Conservation (phyloP, 306 rosid species). For the Trifolium subterraneum region DNA sequence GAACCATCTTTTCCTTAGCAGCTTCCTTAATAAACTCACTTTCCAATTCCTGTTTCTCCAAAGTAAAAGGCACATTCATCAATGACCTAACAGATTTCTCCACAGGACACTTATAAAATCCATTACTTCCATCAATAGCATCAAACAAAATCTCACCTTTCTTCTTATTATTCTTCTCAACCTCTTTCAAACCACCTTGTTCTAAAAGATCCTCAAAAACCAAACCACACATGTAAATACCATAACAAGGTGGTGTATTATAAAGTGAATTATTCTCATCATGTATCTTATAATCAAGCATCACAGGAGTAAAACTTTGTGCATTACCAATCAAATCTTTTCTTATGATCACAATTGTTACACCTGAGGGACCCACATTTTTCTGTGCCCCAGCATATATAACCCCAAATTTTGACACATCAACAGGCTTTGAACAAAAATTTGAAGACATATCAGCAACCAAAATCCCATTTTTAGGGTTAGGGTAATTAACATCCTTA, state of each 20-base stretch:
- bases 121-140: constrained; percentile 73
- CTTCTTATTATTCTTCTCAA: constrained; percentile 84
- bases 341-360: constrained; percentile 80
- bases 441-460: constrained; percentile 96
- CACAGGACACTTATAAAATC: constrained; percentile 85
- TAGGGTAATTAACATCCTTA: constrained; percentile 65
- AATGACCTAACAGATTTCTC: constrained; percentile 85
- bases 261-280: constrained; percentile 81
- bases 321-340: constrained; percentile 89
- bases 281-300: constrained; percentile 93
- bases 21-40: constrained; percentile 89
- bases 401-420: constrained; percentile 78
- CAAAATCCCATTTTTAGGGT: constrained; percentile 55
- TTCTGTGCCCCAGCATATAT: constrained; percentile 97
- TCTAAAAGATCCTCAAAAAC: constrained; percentile 87
- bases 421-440: constrained; percentile 93
- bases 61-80: constrained; percentile 95
- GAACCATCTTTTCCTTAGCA: constrained; percentile 84
- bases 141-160: constrained; percentile 73
- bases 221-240: constrained; percentile 89
- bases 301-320: constrained; percentile 77
- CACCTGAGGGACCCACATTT: constrained; percentile 96
- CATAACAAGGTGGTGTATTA: constrained; percentile 86
- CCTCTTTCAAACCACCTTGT: constrained; percentile 85
- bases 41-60: constrained; percentile 77